Evolutionary conservation across 1,284 basidiomycete genomes (phyloP), one percentile per base, ranked within the genome.

Genomic region (Ustilago xerochloae): DNA sequence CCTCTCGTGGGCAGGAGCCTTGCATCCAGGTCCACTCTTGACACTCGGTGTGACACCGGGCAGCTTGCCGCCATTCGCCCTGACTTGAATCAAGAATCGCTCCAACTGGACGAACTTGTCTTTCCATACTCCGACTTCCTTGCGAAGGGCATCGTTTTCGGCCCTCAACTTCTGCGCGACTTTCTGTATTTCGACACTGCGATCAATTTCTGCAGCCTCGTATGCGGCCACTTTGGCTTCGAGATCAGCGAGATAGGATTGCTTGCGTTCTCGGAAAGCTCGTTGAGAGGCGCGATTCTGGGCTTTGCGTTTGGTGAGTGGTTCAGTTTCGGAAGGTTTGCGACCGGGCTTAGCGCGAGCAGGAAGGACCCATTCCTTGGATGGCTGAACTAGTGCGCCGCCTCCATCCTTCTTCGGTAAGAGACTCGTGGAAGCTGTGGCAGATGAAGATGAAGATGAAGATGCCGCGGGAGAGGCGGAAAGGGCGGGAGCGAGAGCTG

Each of bases 331-430:
- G 24, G 76, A 79, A 2, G 81, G 82, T 63, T 84, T 84, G 7
- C 82, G 75, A n/a, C 82, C 82, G 0, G 82, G 81, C 36, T 84
- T 84, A 47, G 81, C 80, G 1, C 82, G 74, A 15, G 77, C 75
- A 9, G 82, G 82, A 1, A 84, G 70, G 9, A 84, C 81, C 82
- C 81, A 83, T 54, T 81, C 75, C 46, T 80, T 80, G 47, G 63
- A 71, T 0, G 81, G 81, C 60, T 81, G 78, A 4, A 82, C 63
- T 4, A 79, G 52, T 7, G 74, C 48, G 9, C 57, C 60, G 18
- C 22, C 18, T 39, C 26, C 24, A 6, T 70, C 75, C 18, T 71
- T 74, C 24, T 70, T 74, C n/a, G 20, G 28, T 6, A 18, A 45
- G 5, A 6, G 49, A 28, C 22, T n/a, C n/a, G 49, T 6, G 24